phyloP scores from a whole-genome alignment of 2,329 filamentous ascomycete genomes.

The Penicillium sp. region DNA sequence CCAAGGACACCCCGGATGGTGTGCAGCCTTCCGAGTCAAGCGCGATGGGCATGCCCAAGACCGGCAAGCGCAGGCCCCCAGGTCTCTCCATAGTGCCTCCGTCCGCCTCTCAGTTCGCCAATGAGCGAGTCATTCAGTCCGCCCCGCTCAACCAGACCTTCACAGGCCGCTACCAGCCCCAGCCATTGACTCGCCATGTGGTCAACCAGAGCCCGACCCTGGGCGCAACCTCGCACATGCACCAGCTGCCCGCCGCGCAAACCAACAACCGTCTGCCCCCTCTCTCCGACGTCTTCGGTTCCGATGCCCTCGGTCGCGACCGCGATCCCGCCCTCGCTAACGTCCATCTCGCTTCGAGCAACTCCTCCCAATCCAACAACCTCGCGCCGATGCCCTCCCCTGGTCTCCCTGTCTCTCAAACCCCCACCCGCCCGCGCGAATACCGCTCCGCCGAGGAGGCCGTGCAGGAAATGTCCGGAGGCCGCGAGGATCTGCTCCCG shows the following conservation, averaged over 20 bases:
- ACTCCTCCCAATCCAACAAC: conserved; percentile 63
- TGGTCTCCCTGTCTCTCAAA: conserved; percentile 64
- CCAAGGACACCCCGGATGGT: conserved; percentile 69
- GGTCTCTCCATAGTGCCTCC: conserved; percentile 94
- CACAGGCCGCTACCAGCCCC: conserved; percentile 80
- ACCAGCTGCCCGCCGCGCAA: conserved; percentile 83
- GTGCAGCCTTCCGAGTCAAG: conserved; percentile 55
- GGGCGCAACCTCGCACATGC: conserved; percentile 83
- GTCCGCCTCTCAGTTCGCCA: conserved; percentile 85
- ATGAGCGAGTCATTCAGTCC: conserved; percentile 94
- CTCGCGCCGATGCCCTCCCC: conserved; percentile 76
- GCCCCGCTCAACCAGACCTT: conserved; percentile 94
- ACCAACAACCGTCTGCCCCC: conserved; percentile 90
- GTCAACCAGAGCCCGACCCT: conserved; percentile 80
- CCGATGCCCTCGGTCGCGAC: conserved; percentile 63
- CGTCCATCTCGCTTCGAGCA: conserved; percentile 59
- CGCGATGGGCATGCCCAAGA: conserved; percentile 35
- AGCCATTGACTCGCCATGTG: conserved; percentile 74
- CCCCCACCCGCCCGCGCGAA: conserved; percentile 69
- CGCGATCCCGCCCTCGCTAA: conserved; percentile 36
- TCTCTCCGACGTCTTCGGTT: conserved; percentile 89
- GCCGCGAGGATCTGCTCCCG: conserved; percentile 87
- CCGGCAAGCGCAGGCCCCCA: conserved; percentile 62
- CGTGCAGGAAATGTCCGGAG: conserved; percentile 83
- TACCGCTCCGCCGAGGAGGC: conserved; percentile 96